phyloP scores from a whole-genome alignment of 2,329 filamentous ascomycete genomes.

The Arthrobotrys sinensis region DNA sequence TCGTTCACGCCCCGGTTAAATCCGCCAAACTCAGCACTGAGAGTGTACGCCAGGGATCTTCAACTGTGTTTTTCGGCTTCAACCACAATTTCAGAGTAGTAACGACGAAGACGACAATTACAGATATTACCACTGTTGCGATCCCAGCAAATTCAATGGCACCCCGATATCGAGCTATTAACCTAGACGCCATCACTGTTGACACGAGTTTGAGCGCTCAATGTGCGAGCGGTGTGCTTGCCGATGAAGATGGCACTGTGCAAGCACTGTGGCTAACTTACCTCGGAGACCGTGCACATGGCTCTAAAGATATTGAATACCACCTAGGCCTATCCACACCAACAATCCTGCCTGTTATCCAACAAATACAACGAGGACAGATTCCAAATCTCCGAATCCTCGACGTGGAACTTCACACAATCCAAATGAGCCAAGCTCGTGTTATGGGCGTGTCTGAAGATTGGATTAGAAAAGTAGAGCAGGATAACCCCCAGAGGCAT shows the following conservation, averaged over 20 bases:
- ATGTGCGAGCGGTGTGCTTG: slow-evolving; percentile 92
- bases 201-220: slow-evolving; percentile 92
- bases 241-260: slow-evolving; percentile 90
- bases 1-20: slow-evolving; percentile 94
- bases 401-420: slow-evolving; percentile 92
- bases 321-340: slow-evolving; percentile 93
- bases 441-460: slow-evolving; percentile 97
- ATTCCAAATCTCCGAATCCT: slow-evolving; percentile 89
- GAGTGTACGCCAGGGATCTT: slow-evolving; percentile 90
- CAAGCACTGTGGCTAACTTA: slow-evolving; percentile 98
- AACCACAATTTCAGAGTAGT: slow-evolving; percentile 96
- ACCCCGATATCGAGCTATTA: slow-evolving; percentile 92
- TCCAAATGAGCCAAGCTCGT: slow-evolving; percentile 96
- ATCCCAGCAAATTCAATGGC: slow-evolving; percentile 94
- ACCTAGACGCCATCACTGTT: slow-evolving; percentile 96
- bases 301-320: slow-evolving; percentile 88
- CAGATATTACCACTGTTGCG: slow-evolving; percentile 95
- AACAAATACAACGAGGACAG: slow-evolving; percentile 84
- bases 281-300: slow-evolving; percentile 86
- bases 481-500: slow-evolving; percentile 90
- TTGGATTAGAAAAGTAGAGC: slow-evolving; percentile 92
- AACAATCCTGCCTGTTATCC: slow-evolving; percentile 87
- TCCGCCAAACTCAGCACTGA: slow-evolving; percentile 86
- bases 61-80: slow-evolving; percentile 98
- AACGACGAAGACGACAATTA: slow-evolving; percentile 92